phyloP scores from a whole-genome alignment of 2,329 filamentous ascomycete genomes.

The Microdochium bolleyi region DNA sequence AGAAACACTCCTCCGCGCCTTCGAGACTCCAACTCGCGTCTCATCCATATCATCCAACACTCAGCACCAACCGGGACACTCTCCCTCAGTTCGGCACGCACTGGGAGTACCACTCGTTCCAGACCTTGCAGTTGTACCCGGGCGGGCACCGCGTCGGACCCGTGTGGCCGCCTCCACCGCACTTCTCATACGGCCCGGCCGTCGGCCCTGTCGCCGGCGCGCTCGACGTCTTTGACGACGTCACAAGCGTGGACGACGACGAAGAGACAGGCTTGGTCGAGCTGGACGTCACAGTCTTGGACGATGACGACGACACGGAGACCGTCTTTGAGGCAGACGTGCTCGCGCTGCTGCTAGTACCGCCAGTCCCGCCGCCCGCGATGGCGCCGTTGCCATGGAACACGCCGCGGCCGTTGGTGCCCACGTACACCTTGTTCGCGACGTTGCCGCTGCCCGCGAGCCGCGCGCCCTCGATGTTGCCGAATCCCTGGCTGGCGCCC shows the following conservation, averaged over 20 bases:
- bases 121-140: not conserved
- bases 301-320: not conserved
- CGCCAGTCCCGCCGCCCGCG: constrained; percentile 8
- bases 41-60: not conserved
- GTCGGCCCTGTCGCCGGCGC: not conserved
- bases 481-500: constrained; percentile 32
- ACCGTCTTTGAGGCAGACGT: not conserved
- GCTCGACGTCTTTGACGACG: not conserved
- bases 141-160: not conserved
- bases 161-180: not conserved
- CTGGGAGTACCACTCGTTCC: not conserved
- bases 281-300: not conserved
- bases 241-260: not conserved
- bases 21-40: not conserved
- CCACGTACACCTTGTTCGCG: constrained; percentile 37
- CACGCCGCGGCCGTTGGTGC: constrained; percentile 40
- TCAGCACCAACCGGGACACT: not conserved
- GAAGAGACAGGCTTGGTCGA: not conserved
- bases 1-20: not conserved
- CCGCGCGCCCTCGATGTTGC: constrained; percentile 27
- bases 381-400: constrained; percentile 23
- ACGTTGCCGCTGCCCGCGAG: constrained; percentile 37
- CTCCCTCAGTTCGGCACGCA: not conserved
- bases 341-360: constrained; percentile 2
- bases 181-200: not conserved